Evolutionary conservation across 2,329 filamentous ascomycete genomes (phyloP), one percentile per base, ranked within the genome.

Genomic region (Nemania bipapillata): DNA sequence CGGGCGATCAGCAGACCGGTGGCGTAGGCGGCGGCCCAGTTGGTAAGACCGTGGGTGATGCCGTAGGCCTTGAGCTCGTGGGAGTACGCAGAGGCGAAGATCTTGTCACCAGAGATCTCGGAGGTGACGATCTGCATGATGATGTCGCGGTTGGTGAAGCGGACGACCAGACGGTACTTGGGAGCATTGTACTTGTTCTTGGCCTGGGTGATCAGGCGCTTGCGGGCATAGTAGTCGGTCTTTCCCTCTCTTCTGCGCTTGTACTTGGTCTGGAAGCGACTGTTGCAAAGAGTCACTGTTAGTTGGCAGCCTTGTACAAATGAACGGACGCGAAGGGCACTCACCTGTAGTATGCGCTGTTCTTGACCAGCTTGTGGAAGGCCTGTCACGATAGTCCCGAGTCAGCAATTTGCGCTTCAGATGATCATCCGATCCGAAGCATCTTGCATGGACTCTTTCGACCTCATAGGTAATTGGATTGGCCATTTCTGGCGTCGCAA

Each of bases 401-500:
- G 93, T 97, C 94, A 97, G 95, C 95, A 97, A 97, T 97, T 97
- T 90, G 90, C 94, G 94, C 94, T 97, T 97, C 94, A 97, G 94
- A 89, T 57, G 76, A 79, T 76, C 81, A 79, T 75, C 80, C 85
- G 58, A 75, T 92, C 92, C 94, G 95, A 97, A 97, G 94, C 94
- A 97, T 93, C 93, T 97, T 97, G 95, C 93, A 89, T 86, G 86
- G 92, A 96, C 92, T 92, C 91, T 88, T 58, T 61, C 64, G 52
- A 42, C 54, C 40, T 30, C 30, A 22, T 24, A 80, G 70, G 47
- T 69, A 71, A 73, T 74, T 72, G 69, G 76, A 74, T 71, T 55
- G 42, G 73, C 75, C 73, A 68, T 78, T 78, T 76, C 74, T 76
- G 71, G 73, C 76, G 75, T 73, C 72, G 74, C 73, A 75, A 73